Evolutionary conservation across 441 rosid genomes (phyloP), one percentile per base, ranked within the genome.

Genomic region (Croton laevigatus): DNA sequence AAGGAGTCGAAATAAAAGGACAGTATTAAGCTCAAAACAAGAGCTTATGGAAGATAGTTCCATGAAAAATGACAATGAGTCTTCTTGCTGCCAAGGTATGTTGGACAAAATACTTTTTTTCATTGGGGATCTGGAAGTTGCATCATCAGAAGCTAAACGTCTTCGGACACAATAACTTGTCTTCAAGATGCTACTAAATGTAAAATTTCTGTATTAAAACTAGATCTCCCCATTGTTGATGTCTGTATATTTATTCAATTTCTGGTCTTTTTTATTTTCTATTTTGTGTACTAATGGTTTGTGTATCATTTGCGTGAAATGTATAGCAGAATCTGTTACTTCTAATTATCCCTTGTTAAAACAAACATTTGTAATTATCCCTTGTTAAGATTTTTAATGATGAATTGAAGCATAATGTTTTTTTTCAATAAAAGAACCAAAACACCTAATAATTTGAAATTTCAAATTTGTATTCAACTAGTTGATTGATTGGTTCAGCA

Each of bases 101-200:
- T 65, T 83, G 34, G 86, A 85, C 65, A 80, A 71, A 69, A 85
- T 87, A 45, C 78, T 85, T 51, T 85, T 87, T 72, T 81, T 87
- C 72, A 51, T 83, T n/a, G 87, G 87, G 19, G 87, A 87, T 67
- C 69, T 87, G 78, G 89, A 87, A 81, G 81, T 74, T 60, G 91
- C 91, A 65, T 66, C 83, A 2, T 68, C 67, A 4, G 82, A 77
- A 59, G 83, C 87, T 64, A 83, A 84, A 68, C 81, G 84, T 0
- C 7, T 64, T 17, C 77, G 82, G 59, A 5, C 72, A 55, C 46
- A 46, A 59, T 80, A 66, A 76, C 53, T 16, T 54, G 34, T 23
- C 49, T n/a, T 23, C 38, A 27, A 46, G 52, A 13, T 2, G 23
- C 40, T 20, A 17, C 6, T 7, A 36, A 36, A 36, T 37, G 59